Evolutionary conservation across 148 eudicot species (phyloP).

Genomic region (Chenopodium suecicum): DNA sequence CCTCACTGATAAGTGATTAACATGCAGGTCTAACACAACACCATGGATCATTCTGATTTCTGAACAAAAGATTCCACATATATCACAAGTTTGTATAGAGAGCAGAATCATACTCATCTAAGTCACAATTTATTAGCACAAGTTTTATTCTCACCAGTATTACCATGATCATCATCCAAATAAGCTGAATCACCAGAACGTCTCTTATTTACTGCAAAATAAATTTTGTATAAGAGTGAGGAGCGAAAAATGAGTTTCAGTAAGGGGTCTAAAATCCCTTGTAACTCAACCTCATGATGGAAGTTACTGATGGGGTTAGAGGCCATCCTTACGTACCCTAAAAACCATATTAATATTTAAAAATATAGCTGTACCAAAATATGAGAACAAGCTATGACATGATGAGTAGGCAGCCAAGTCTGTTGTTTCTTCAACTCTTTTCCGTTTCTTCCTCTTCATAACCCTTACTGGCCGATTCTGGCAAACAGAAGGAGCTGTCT

Average conservation of each 20-base stretch:
- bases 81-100: not conserved
- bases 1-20: not conserved
- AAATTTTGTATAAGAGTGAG: conserved; percentile 1
- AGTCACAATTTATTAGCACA: conserved; percentile 8
- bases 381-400: conserved; percentile 62
- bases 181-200: conserved; percentile 35
- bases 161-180: conserved; percentile 35
- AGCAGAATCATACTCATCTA: not conserved
- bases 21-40: not conserved
- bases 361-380: conserved; percentile 45
- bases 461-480: conserved; percentile 33
- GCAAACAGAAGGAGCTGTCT: conserved; percentile 43
- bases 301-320: not conserved
- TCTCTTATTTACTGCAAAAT: conserved; percentile 58
- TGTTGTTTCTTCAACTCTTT: conserved; percentile 52
- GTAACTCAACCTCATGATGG: not conserved
- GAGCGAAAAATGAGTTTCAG: not conserved
- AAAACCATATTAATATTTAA: not conserved
- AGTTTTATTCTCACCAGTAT: conserved; percentile 46
- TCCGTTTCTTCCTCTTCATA: conserved; percentile 69
- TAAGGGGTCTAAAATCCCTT: not conserved
- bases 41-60: not conserved
- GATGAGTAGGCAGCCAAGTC: conserved; percentile 52
- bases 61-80: not conserved
- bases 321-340: not conserved